A percentile compares a stretch with the other conserved stretches of the same genome.
These are phyloP conservation scores for Pleurotus sapidus DNA, from an alignment of 768 basidiomycete species.

Conservation along the genomic window DNA sequence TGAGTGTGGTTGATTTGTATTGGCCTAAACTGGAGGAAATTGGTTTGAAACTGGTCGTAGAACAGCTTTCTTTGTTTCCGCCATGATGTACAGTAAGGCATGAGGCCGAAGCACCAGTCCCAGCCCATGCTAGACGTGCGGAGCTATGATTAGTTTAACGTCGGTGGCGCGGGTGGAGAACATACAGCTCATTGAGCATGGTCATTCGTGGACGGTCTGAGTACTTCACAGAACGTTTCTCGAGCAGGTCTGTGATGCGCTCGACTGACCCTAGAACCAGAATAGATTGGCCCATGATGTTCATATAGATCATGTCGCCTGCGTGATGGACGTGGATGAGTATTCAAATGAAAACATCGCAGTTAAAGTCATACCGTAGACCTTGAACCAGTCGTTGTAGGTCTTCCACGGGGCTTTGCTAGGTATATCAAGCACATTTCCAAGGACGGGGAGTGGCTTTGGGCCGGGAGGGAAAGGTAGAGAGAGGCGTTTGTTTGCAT, in stretches of 20 bases:
- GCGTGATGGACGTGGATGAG: background rate
- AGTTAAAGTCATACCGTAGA: background rate
- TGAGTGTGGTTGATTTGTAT: conserved; percentile 12
- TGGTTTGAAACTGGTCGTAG: conserved; percentile 15
- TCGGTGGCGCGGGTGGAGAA: background rate
- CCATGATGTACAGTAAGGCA: conserved; percentile 16
- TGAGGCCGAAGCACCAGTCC: conserved; percentile 6
- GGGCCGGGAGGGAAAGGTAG: conserved; percentile 21
- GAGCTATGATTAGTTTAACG: no score
- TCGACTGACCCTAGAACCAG: conserved; percentile 12
- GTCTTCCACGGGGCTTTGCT: conserved; percentile 9
- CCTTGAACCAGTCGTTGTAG: conserved; percentile 3
- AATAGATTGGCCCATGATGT: conserved; percentile 5
- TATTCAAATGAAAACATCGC: no score
- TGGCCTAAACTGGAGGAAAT: conserved; percentile 14
- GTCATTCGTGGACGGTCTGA: conserved; percentile 10
- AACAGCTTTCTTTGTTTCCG: conserved; percentile 16
- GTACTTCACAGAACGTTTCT: conserved; percentile 12
- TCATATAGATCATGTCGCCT: conserved; percentile 10
- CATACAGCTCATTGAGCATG: conserved; percentile 13
- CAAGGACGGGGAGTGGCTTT: conserved; percentile 20
- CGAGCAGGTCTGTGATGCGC: conserved; percentile 11
- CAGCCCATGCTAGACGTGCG: conserved; percentile 6
- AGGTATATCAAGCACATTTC: conserved; percentile 22
- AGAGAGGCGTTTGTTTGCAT: no score